Evolutionary conservation across 2,329 filamentous ascomycete species (phyloP).

Genomic region (Calonectria honghensis): DNA sequence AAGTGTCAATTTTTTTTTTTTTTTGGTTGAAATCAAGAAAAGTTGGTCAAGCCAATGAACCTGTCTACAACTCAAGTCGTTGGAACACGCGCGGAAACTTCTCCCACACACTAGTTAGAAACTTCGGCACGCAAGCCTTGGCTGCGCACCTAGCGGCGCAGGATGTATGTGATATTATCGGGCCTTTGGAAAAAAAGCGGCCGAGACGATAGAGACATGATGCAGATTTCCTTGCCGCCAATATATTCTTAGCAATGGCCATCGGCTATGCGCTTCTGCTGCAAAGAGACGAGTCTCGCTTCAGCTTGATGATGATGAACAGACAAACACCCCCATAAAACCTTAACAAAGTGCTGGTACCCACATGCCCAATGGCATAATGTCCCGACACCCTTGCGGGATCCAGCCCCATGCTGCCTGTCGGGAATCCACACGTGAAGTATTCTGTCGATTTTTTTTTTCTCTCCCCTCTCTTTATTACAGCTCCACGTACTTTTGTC

Average conservation of each 20-base stretch:
- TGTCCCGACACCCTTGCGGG: not conserved
- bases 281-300: not conserved
- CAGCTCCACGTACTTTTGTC: not conserved
- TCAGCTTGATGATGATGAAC: slow-evolving; percentile 7
- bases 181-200: not conserved
- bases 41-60: not conserved
- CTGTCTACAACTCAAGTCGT: not conserved
- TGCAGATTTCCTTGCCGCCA: not conserved
- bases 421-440: slow-evolving; percentile 12
- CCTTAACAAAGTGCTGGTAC: slow-evolving; percentile 4
- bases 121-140: not conserved
- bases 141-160: not conserved
- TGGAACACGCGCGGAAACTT: not conserved
- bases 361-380: slow-evolving; percentile 25
- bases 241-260: not conserved
- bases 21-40: not conserved
- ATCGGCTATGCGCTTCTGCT: not conserved
- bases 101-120: not conserved
- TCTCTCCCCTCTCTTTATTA: not conserved
- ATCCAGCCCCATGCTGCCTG: slow-evolving; percentile 18
- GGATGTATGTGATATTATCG: slow-evolving; percentile 3
- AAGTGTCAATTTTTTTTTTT: not conserved
- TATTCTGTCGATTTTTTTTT: not conserved
- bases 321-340: slow-evolving; percentile 11
- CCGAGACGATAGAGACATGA: slow-evolving; percentile 8